Evolutionary conservation across 257 asterid species (phyloP), one percentile per base, ranked within the genome.

Genomic region (Cordia subcordata): DNA sequence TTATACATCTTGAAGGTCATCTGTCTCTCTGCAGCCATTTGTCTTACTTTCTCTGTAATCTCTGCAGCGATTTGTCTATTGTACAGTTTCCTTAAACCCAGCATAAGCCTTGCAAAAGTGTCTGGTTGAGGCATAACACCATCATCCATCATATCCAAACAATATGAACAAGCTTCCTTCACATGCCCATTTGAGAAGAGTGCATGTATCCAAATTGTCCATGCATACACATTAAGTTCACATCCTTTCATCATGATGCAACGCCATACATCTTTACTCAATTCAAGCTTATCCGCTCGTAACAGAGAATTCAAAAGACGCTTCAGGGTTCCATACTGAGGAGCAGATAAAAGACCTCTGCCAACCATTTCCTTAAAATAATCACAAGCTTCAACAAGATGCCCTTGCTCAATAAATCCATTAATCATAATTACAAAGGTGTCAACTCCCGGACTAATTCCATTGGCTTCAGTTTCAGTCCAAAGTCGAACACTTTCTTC

Each of bases 71-170:
- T 72, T 68, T 80, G 69, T 73, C 96, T 73, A 49, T 91, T 91
- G 65, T 85, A 88, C 68, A 91, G 74, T 82, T 91, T 88, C 66
- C 67, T 81, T 12, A 91, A 55, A 73, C 96, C 96, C 46, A 72
- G 64, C 84, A 91, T 88, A 20, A 88, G 95, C 81, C 79, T 91
- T 1, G 96, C 87, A 74, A 85, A 91, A 12, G 98, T 91, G 70
- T 88, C 96, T 0, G 98, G 98, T 76, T 91, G 96, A 71, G 98
- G 98, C 98, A 91, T 88, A 70, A 85, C 33, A 39, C 94, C 93
- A 64, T 76, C 76, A 63, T 91, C 95, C 95, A 91, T 76, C 98
- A 91, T 91, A 57, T 88, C 95, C 72, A 88, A 42, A 74, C 93
- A 85, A 65, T 84, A 85, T 23, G 79, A 68, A 71, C 98, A 91